Conservation (phyloP, 345 rosid species). For the Citropsis articulata region DNA sequence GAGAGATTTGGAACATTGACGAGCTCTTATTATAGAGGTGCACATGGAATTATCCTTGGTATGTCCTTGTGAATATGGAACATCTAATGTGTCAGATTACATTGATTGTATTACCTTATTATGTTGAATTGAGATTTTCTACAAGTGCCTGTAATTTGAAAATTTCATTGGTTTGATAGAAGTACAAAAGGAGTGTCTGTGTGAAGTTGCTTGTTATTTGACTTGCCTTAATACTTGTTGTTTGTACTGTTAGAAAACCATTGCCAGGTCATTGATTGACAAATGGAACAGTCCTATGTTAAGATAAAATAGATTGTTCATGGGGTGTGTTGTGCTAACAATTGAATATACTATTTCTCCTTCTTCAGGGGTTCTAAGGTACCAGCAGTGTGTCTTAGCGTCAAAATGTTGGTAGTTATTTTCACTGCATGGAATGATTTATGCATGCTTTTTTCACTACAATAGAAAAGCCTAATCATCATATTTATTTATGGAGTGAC, state of each 20-base stretch:
- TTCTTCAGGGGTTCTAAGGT: not conserved
- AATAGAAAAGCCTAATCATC: not conserved
- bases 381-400: not conserved
- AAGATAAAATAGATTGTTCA: not conserved
- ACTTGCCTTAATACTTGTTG: not conserved
- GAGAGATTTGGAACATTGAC: constrained; percentile 84
- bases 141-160: not conserved
- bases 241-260: not conserved
- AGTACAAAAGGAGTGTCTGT: not conserved
- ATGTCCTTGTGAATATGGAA: constrained; percentile 14
- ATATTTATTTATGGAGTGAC: not conserved
- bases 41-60: constrained; percentile 96
- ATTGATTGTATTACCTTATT: not conserved
- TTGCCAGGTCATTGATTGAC: not conserved
- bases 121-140: not conserved
- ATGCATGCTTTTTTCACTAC: not conserved
- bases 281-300: not conserved
- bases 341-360: not conserved
- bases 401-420: no score
- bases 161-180: not conserved
- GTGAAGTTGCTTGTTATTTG: not conserved
- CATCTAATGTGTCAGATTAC: not conserved
- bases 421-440: not conserved
- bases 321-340: not conserved
- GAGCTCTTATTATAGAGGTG: constrained; percentile 90